Conservation (phyloP, 2,329 filamentous ascomycete genomes). For the Rhynchosporium graminicola region DNA sequence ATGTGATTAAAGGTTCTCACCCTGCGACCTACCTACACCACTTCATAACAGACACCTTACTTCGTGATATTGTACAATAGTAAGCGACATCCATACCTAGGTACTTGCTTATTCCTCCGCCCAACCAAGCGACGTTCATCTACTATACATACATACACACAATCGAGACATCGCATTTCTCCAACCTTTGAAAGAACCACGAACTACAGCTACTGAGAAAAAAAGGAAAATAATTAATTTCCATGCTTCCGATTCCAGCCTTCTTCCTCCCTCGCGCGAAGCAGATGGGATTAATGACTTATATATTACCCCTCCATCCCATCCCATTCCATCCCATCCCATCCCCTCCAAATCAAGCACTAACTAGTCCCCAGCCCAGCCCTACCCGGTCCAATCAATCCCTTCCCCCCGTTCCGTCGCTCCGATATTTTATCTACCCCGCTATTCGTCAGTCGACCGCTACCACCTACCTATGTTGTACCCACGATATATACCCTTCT, state of each 20-base stretch:
- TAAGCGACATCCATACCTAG: slow-evolving; percentile 5
- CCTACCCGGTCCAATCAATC: not conserved
- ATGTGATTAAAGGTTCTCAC: not conserved
- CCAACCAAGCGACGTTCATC: not conserved
- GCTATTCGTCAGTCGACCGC: not conserved
- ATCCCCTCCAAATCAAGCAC: slow-evolving; percentile 2
- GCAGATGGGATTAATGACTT: too few species aligned
- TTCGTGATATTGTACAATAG: not conserved
- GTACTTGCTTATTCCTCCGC: not conserved
- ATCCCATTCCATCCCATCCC: not conserved
- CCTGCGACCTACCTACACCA: not conserved
- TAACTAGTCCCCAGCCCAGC: not conserved
- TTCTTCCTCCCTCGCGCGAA: not conserved
- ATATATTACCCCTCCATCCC: slow-evolving; percentile 5
- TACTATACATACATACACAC: too few species aligned
- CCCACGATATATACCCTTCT: slow-evolving; percentile 2
- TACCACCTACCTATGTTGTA: not conserved
- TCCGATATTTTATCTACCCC: not conserved
- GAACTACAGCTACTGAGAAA: not conserved
- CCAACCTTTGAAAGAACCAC: not conserved
- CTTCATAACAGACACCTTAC: not conserved
- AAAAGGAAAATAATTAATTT: not conserved
- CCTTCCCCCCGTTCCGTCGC: not conserved
- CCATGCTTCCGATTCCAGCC: not conserved
- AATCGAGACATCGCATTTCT: too few species aligned